phyloP scores from a whole-genome alignment of 352 stramenopile genomes.

The Globisporangium recalcitrans region DNA sequence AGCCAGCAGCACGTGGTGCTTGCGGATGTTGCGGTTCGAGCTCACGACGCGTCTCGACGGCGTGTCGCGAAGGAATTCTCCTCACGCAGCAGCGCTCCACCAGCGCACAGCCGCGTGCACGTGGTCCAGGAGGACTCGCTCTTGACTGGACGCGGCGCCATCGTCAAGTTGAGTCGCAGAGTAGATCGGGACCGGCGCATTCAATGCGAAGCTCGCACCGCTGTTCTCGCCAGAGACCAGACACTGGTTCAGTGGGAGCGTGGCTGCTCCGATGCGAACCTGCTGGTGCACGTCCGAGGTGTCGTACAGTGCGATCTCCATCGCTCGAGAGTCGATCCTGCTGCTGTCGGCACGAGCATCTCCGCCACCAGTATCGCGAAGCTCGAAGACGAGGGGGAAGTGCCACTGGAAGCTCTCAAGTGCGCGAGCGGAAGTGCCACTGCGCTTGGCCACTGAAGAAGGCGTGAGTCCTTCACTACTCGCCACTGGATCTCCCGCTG shows the following conservation, averaged over 20 bases:
- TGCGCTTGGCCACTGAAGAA: conserved; percentile 12
- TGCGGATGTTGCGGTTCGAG: conserved; percentile 46
- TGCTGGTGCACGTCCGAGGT: conserved; percentile 16
- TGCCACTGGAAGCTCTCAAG: conserved; percentile 23
- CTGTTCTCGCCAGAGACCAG: neutral
- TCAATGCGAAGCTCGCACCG: neutral
- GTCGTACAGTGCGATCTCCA: conserved; percentile 27
- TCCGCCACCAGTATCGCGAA: neutral
- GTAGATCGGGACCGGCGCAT: conserved; percentile 10
- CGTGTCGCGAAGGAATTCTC: conserved; percentile 27
- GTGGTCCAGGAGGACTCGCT: conserved; percentile 20
- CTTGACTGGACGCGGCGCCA: neutral
- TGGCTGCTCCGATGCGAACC: conserved; percentile 20
- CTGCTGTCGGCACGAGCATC: too few relatives aligned
- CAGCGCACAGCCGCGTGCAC: conserved; percentile 30
- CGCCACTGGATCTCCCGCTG: neutral
- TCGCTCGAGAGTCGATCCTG: neutral
- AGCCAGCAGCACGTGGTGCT: conserved; percentile 21
- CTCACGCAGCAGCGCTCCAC: conserved; percentile 47
- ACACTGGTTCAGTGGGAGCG: conserved; percentile 15
- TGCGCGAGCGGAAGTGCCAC: neutral
- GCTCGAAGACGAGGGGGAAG: conserved; percentile 25
- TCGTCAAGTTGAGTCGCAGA: neutral
- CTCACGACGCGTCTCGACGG: conserved; percentile 49
- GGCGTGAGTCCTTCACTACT: conserved; percentile 20